These are phyloP conservation scores for Trichoderma simmonsii DNA, from an alignment of 2,329 filamentous ascomycete species.

Conservation along the genomic window DNA sequence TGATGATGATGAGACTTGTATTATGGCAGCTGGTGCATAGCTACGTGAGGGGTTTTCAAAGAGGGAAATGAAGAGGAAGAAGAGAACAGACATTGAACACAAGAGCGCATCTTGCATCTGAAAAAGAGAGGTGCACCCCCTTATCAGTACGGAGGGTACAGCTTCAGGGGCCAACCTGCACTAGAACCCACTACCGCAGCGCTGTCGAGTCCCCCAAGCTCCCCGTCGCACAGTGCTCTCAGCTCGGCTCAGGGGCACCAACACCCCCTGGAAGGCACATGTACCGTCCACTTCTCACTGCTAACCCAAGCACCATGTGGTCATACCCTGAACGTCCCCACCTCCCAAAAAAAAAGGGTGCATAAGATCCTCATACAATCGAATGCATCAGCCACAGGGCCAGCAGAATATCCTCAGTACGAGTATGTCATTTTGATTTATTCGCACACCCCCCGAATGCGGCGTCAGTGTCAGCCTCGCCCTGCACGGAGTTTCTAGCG, in stretches of 20 bases:
- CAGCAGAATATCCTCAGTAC: background rate
- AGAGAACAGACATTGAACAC: background rate
- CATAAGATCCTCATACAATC: background rate
- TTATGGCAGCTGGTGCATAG: background rate
- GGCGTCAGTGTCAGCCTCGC: slow-evolving; percentile 18
- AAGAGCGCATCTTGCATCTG: background rate
- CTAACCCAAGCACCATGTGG: background rate
- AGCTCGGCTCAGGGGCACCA: slow-evolving; percentile 2
- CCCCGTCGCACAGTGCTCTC: background rate
- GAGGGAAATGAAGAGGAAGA: background rate
- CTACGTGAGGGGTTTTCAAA: background rate
- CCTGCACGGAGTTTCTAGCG: background rate
- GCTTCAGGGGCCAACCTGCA: background rate
- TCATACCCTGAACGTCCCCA: background rate
- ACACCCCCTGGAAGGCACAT: background rate
- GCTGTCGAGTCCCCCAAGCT: background rate
- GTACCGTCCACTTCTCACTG: background rate
- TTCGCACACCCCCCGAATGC: slow-evolving; percentile 14
- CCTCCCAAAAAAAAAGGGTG: background rate
- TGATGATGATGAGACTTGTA: background rate
- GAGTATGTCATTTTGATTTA: background rate
- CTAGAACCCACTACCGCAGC: background rate
- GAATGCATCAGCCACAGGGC: background rate
- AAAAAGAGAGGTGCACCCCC: background rate
- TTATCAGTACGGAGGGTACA: background rate